Evolutionary conservation across 257 asterid genomes (phyloP).

Genomic region (Capsicum chinense): DNA sequence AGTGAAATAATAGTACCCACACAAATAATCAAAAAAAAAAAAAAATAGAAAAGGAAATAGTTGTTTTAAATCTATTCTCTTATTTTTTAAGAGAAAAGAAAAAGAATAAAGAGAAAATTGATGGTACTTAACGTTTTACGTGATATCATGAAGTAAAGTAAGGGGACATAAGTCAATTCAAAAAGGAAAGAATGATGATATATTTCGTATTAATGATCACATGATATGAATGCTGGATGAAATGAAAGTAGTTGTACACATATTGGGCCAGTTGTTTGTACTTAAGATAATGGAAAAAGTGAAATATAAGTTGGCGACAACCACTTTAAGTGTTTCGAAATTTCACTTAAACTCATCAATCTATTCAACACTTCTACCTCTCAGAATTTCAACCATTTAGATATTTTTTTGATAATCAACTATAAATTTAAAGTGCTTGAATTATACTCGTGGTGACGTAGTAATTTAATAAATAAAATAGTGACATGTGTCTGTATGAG

Average conservation of each 20-base stretch:
- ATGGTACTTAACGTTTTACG: neutral
- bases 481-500: too few relatives aligned
- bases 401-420: too few relatives aligned
- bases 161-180: neutral
- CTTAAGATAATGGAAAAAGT: neutral
- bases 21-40: too few relatives aligned
- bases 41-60: neutral
- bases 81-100: neutral
- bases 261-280: neutral
- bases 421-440: too few relatives aligned
- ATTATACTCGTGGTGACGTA: too few relatives aligned
- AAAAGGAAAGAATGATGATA: neutral
- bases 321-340: too few relatives aligned
- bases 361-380: too few relatives aligned
- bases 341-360: too few relatives aligned
- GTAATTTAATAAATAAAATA: too few relatives aligned
- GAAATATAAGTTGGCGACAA: neutral
- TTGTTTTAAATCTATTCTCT: neutral
- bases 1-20: too few relatives aligned
- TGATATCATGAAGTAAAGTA: constrained; percentile 12
- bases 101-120: neutral
- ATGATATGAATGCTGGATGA: constrained; percentile 13
- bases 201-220: constrained; percentile 19
- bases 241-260: neutral
- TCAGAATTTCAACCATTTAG: too few relatives aligned